Percentiles rank a stretch among this genome's conserved stretches.
phyloP scores from a whole-genome alignment of 1,139 yeast species.

The Waltiozyma sp. region DNA sequence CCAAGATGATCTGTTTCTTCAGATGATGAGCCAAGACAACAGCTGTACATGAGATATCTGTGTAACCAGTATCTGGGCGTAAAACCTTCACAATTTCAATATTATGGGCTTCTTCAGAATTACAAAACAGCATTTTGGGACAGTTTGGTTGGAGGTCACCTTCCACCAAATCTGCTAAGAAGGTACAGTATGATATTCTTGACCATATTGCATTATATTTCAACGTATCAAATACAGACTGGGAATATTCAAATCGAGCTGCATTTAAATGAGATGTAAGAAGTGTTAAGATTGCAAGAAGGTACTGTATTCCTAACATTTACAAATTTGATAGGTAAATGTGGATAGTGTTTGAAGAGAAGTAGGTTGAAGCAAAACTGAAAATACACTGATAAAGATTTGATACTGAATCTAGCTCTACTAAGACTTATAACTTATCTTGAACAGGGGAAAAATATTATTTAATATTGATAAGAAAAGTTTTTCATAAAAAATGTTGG shows the following conservation, averaged over 20 bases:
- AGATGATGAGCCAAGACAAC: slow-evolving; percentile 33
- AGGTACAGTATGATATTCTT: slow-evolving; percentile 13
- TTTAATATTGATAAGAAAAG: no score
- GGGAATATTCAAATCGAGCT: not conserved
- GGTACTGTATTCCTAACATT: not conserved
- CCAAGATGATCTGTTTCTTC: slow-evolving; percentile 28
- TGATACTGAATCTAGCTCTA: no score
- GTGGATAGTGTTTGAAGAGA: not conserved
- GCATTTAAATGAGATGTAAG: not conserved
- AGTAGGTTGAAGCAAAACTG: no score
- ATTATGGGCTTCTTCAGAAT: not conserved
- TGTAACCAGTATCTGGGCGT: slow-evolving; percentile 14
- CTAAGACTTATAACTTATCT: no score
- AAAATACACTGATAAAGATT: no score
- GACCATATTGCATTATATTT: slow-evolving; percentile 10
- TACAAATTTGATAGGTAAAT: no score
- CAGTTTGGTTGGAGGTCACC: slow-evolving; percentile 10
- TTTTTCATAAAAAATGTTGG: no score
- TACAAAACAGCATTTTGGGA: slow-evolving; percentile 11
- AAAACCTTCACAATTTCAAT: slow-evolving; percentile 4
- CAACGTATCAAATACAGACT: slow-evolving; percentile 9
- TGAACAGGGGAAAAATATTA: no score
- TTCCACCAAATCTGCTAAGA: slow-evolving; percentile 6
- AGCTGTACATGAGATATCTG: slow-evolving; percentile 29
- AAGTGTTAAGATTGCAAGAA: no score